Evolutionary conservation across 2,329 filamentous ascomycete species (phyloP).

Genomic region (Fusarium oxysporum): DNA sequence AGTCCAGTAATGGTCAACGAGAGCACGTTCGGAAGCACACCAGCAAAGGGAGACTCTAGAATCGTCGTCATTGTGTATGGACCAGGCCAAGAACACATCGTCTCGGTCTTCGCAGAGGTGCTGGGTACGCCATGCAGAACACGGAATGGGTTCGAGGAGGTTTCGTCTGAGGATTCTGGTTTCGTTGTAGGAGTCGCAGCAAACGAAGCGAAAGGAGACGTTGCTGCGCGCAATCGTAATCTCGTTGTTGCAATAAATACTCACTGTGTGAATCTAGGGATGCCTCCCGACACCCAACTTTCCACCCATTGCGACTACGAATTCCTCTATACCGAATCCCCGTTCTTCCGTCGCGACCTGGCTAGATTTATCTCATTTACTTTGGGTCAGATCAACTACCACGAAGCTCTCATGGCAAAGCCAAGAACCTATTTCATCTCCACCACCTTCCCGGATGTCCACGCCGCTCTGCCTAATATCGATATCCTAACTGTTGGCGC

Average conservation of each 20-base stretch:
- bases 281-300: slow-evolving; percentile 73
- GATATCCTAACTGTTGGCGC: slow-evolving; percentile 89
- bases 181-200: slow-evolving; percentile 76
- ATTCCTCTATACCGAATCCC: slow-evolving; percentile 80
- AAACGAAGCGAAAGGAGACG: slow-evolving; percentile 65
- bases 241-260: slow-evolving; percentile 79
- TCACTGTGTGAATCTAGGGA: slow-evolving; percentile 78
- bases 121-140: slow-evolving; percentile 78
- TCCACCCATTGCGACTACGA: slow-evolving; percentile 84
- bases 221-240: slow-evolving; percentile 67
- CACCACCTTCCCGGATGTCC: slow-evolving; percentile 88
- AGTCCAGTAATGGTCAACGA: slow-evolving; percentile 51
- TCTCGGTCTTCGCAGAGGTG: slow-evolving; percentile 81
- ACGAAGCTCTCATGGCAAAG: slow-evolving; percentile 82
- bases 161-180: slow-evolving; percentile 66
- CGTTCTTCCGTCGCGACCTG: slow-evolving; percentile 80
- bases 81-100: slow-evolving; percentile 77
- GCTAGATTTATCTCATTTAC: slow-evolving; percentile 84
- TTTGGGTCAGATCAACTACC: slow-evolving; percentile 81
- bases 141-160: slow-evolving; percentile 65
- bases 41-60: slow-evolving; percentile 66
- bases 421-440: slow-evolving; percentile 86
- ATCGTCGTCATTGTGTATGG: slow-evolving; percentile 77
- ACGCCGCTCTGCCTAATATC: slow-evolving; percentile 83
- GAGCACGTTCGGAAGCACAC: slow-evolving; percentile 58